Base-by-base conservation (phyloP, 2,329 filamentous ascomycete genomes). In the Alternaria infectoria region DNA sequence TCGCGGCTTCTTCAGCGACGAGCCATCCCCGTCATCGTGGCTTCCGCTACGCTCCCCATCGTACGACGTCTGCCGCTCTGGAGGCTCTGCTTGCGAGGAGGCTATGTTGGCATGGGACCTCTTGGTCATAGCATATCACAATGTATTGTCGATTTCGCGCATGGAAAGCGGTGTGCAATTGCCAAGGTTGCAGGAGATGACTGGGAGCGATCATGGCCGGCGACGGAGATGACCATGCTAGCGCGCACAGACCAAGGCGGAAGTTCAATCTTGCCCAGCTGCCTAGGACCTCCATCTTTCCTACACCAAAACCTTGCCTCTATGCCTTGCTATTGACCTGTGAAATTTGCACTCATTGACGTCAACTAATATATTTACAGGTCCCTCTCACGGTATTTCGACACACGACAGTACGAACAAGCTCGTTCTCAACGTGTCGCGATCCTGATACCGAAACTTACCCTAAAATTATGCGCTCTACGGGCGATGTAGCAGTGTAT, bases 81-180 rank as follows among this genome's bases (percentile, higher is more conserved):
- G 52, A 44, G 57, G 59, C 36, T 64, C 66, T 52, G 63, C 68
- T 62, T 68, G 65, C 54, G 69, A 73, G 60, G 69, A 64, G 43
- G 67, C 57, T 60, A 63, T 54, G 60, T 65, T 68, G 54, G 74
- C 72, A 60, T 66, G 67, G 25, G 75, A 49, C 66, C 76, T 73
- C 69, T 79, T 79, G 68, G 74, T 79, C 77, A 79, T 79, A 73
- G 70, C 74, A 78, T 75, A 50, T 52, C 61, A 62, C 36, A 51
- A 44, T 59, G 49, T 55, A 36, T 49, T 44, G 46, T 28, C n/a
- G 32, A 40, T 55, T 49, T 46, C 44, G 17, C 57, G 61, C 58
- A 66, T 62, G 21, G 52, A 25, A 58, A 54, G 28, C 21, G 51
- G 45, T 49, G 51, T 9, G 30, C 19, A 12, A 15, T n/a, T 47